Evolutionary conservation across 768 basidiomycete genomes (phyloP), one percentile per base, ranked within the genome.

Genomic region (Xerocomus spinulosus): DNA sequence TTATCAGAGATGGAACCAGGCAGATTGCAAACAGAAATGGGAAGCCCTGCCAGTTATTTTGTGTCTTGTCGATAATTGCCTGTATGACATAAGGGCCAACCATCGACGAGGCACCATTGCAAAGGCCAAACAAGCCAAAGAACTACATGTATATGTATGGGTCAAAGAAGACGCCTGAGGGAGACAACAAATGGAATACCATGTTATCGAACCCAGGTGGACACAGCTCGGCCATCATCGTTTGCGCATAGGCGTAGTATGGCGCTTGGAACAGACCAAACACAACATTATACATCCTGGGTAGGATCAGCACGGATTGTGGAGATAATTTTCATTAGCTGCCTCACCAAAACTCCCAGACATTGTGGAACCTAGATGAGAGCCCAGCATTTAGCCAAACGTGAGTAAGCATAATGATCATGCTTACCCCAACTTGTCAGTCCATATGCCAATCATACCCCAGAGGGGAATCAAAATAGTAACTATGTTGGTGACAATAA

Each of bases 361-460:
- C 76, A 49, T 89, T 87, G 61, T 90, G 88, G 68, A 87, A 89
- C 2, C 79, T n/a, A 32, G 8, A 30, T 17, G 17, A 14, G 15
- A 39, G 17, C 4, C n/a, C 0, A 44, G 38, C 38, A 49, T 17
- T n/a, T 18, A 24, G 21, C 15, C 52, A 65, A n/a, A n/a, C n/a
- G n/a, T n/a, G n/a, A n/a, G 21, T 12, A 18, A 7, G 35, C 17
- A 0, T 18, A 14, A 40, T 17, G 20, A 62, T 1, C 5, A 50
- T n/a, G n/a, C 77, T 18, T 54, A 86, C 83, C 89, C 89, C 41
- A 92, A 56, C 50, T 75, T 85, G 9, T 69, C 52, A 0, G 87
- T 89, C 87, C 89, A 89, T 37, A 92, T 80, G 2, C 90, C 88
- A 33, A 90, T 73, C 85, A 87, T 85, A 13, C 87, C 86, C 89